phyloP scores from a whole-genome alignment of 2,329 filamentous ascomycete genomes.

The Ophiocordyceps camponoti-rufipedis region DNA sequence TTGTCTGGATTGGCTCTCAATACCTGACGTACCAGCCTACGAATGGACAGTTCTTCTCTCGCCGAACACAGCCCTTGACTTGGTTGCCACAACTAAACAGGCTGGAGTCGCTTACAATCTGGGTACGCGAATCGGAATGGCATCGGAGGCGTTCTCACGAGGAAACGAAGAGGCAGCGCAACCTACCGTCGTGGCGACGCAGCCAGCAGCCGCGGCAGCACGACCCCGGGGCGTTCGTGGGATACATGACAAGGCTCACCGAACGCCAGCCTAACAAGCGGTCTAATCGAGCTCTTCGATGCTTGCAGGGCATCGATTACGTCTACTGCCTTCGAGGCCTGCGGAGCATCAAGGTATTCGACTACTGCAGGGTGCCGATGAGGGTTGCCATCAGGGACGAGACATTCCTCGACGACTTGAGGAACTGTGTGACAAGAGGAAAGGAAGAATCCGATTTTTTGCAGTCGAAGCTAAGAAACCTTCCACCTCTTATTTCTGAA shows the following conservation, averaged over 20 bases:
- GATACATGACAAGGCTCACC: neutral
- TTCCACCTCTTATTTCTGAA: neutral
- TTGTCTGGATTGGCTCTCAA: neutral
- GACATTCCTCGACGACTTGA: neutral
- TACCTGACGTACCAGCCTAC: neutral
- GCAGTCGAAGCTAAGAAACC: neutral
- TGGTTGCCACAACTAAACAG: neutral
- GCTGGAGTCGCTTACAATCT: neutral
- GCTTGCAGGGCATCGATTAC: neutral
- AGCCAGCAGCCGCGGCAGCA: neutral
- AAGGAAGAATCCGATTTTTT: neutral
- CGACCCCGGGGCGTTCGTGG: neutral
- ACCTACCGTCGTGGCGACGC: too few relatives aligned
- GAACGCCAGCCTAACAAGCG: neutral
- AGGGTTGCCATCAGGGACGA: neutral
- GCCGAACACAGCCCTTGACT: neutral
- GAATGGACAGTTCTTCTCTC: neutral
- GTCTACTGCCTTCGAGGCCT: neutral
- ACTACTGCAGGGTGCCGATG: neutral
- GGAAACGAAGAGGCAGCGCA: too few relatives aligned
- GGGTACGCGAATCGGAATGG: neutral
- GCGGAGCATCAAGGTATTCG: neutral
- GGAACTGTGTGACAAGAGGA: neutral
- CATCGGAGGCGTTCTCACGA: neutral
- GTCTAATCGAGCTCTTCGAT: neutral